These are phyloP conservation scores for Steccherinum ochraceum DNA, from an alignment of 768 basidiomycete species.

Conservation along the genomic window DNA sequence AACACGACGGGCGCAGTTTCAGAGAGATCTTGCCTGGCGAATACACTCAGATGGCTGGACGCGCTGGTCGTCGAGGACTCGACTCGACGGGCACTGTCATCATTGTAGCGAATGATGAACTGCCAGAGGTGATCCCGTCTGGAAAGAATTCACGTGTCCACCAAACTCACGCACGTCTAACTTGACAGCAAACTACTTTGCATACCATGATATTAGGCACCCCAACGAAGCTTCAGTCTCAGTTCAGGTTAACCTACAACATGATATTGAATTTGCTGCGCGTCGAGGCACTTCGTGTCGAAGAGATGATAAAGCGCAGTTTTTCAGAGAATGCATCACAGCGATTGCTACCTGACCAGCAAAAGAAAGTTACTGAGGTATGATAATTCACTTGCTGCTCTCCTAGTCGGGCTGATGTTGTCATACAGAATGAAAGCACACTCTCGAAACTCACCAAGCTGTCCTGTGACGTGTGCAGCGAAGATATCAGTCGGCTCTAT, in stretches of 20 bases:
- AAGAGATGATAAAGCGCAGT: conserved; percentile 99
- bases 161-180: too few relatives aligned
- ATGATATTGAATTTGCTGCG: conserved; percentile 97
- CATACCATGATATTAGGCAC: conserved; percentile 91
- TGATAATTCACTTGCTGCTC: conserved; percentile 15
- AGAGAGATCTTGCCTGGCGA: conserved; percentile 87
- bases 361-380: conserved; percentile 81
- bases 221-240: conserved; percentile 88
- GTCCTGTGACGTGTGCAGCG: conserved; percentile 58
- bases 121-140: conserved; percentile 78
- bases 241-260: conserved; percentile 97
- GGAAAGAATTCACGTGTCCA: background rate
- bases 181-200: conserved; percentile 64
- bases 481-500: conserved; percentile 74
- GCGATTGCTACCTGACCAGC: conserved; percentile 85
- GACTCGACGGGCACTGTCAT: conserved; percentile 96
- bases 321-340: conserved; percentile 99
- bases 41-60: conserved; percentile 99
- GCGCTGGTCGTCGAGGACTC: conserved; percentile 92
- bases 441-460: conserved; percentile 60
- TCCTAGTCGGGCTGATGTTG: conserved; percentile 5
- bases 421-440: conserved; percentile 59
- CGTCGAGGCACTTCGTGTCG: conserved; percentile 92
- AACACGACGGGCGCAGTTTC: conserved; percentile 92
- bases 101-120: conserved; percentile 73